phyloP scores from a whole-genome alignment of 2,329 filamentous ascomycete species.

The Pestalotiopsis sp. region DNA sequence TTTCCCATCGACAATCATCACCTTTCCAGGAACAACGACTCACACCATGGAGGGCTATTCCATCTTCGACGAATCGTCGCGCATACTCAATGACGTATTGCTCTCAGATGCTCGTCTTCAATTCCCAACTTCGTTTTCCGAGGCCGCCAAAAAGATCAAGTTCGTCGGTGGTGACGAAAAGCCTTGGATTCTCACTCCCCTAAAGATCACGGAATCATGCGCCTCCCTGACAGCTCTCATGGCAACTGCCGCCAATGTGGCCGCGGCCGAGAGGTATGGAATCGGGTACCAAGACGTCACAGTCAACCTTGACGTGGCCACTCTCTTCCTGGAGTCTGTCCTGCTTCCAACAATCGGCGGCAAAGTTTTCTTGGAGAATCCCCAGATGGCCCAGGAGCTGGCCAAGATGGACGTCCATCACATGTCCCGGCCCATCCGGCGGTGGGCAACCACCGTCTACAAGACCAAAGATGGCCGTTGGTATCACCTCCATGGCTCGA shows the following conservation, averaged over 20 bases:
- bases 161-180: conserved; percentile 24
- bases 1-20: not conserved
- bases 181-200: conserved; percentile 27
- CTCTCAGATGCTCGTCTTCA: conserved; percentile 12
- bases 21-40: not conserved
- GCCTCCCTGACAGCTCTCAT: conserved; percentile 29
- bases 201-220: conserved; percentile 30
- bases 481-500: conserved; percentile 35
- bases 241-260: conserved; percentile 27
- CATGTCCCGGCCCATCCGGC: conserved; percentile 28
- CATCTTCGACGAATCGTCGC: not conserved
- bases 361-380: conserved; percentile 16
- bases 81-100: not conserved
- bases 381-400: conserved; percentile 20
- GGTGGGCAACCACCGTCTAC: conserved; percentile 31
- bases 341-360: not conserved
- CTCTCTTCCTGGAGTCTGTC: not conserved
- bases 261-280: conserved; percentile 20
- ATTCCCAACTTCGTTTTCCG: conserved; percentile 22
- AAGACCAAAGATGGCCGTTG: conserved; percentile 32
- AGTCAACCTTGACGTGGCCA: conserved; percentile 27
- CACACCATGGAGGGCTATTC: not conserved
- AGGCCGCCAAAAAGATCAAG: conserved; percentile 19
- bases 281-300: conserved; percentile 20
- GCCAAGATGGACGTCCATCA: conserved; percentile 23